A percentile compares a stretch with the other conserved stretches of the same genome.
Conservation (phyloP, 257 asterid species). For the Lycium ferocissimum region DNA sequence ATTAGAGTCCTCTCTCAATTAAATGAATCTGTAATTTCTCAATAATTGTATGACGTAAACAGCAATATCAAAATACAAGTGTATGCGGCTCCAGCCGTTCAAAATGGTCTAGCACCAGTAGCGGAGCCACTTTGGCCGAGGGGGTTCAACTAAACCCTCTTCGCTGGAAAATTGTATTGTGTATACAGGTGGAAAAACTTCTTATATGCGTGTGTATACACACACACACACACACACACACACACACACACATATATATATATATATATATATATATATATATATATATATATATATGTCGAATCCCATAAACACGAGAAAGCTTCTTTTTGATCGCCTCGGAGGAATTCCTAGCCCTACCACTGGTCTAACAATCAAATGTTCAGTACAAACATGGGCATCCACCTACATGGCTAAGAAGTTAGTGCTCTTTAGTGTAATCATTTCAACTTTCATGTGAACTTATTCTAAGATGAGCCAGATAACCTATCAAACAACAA, state of each 20-base stretch:
- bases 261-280: too few species aligned
- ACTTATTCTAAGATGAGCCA: not conserved
- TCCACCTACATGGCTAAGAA: constrained; percentile 20
- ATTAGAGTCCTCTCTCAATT: not conserved
- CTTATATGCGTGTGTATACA: not conserved
- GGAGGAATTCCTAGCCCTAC: not conserved
- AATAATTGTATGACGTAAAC: not conserved
- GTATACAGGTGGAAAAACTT: not conserved
- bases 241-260: too few species aligned
- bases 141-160: constrained; percentile 5
- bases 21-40: constrained; percentile 21
- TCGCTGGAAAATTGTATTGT: not conserved
- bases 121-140: not conserved
- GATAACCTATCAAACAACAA: not conserved
- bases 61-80: not conserved
- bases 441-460: constrained; percentile 16
- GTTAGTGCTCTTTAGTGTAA: not conserved
- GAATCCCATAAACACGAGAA: not conserved
- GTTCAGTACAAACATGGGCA: constrained; percentile 1
- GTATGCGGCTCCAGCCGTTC: not conserved
- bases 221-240: too few species aligned
- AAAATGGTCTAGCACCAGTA: constrained; percentile 2
- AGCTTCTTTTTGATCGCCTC: not conserved
- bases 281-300: not conserved
- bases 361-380: not conserved